Evolutionary conservation across 2,329 filamentous ascomycete species (phyloP).

Genomic region (Paraphaeosphaeria sporulosa): DNA sequence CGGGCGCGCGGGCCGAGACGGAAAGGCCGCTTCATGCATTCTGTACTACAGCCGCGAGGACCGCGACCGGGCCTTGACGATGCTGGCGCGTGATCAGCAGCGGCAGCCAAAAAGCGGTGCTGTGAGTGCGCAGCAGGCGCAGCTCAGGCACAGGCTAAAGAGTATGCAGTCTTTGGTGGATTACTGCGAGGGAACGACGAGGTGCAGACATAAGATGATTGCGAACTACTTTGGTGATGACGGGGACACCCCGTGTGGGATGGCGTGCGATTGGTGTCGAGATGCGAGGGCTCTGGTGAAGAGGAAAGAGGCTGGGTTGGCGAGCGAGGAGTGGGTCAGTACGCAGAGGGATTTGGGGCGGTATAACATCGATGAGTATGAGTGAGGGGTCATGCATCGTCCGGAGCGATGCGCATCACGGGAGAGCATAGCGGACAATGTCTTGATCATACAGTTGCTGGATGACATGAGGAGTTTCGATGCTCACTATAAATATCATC

Average conservation of each 20-base stretch:
- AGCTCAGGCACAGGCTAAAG: conserved; percentile 51
- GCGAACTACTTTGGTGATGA: conserved; percentile 48
- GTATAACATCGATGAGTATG: conserved; percentile 50
- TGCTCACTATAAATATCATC: not conserved
- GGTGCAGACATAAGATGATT: conserved; percentile 71
- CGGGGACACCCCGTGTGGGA: conserved; percentile 51
- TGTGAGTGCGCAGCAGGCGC: conserved; percentile 43
- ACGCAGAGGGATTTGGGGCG: conserved; percentile 56
- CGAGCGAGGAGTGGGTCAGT: conserved; percentile 59
- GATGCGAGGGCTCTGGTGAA: conserved; percentile 51
- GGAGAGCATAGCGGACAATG: not conserved
- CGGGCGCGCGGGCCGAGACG: conserved; percentile 87
- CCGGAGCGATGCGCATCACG: not conserved
- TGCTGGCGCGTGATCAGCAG: conserved; percentile 58
- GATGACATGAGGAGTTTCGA: not conserved
- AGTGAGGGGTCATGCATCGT: conserved; percentile 25
- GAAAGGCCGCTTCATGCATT: conserved; percentile 85
- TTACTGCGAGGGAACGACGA: conserved; percentile 80
- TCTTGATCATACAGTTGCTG: conserved; percentile 1
- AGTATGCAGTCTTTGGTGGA: conserved; percentile 67
- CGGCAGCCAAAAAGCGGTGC: conserved; percentile 56
- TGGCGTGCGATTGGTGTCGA: conserved; percentile 60
- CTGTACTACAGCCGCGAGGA: conserved; percentile 92
- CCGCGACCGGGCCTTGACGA: conserved; percentile 72
- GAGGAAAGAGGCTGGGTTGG: conserved; percentile 54